phyloP scores from a whole-genome alignment of 148 eudicot genomes.

The Dianthus caryophyllus region DNA sequence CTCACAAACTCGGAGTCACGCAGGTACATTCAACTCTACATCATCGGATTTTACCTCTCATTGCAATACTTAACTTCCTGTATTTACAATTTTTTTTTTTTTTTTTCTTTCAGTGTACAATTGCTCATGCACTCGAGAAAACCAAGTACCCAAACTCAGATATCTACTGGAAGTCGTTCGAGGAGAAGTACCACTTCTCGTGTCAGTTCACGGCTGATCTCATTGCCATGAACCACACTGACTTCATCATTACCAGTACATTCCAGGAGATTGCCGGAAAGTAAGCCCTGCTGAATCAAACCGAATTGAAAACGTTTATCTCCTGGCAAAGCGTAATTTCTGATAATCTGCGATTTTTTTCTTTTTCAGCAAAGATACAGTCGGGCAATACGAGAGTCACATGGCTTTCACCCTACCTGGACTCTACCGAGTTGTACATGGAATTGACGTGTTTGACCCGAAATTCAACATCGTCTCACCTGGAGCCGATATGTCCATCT shows the following conservation, averaged over 20 bases:
- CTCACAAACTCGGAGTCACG: conserved; percentile 87
- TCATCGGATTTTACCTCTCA: not conserved
- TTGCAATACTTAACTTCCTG: not conserved
- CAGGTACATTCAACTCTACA: conserved; percentile 35
- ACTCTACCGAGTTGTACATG: conserved; percentile 92
- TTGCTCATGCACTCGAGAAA: conserved; percentile 95
- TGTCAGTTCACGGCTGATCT: conserved; percentile 95
- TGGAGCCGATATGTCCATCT: conserved; percentile 81
- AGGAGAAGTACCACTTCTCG: conserved; percentile 93
- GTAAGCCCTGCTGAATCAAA: conserved; percentile 30
- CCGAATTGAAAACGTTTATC: not conserved
- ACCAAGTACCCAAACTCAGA: conserved; percentile 96
- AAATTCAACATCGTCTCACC: conserved; percentile 97
- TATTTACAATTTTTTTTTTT: not conserved
- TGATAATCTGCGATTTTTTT: conserved; percentile 5
- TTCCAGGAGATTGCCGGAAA: conserved; percentile 99
- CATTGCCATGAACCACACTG: conserved; percentile 89
- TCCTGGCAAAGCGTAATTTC: not conserved
- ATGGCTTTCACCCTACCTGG: conserved; percentile 89
- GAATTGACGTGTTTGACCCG: conserved; percentile 91
- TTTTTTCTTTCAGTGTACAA: conserved; percentile 54
- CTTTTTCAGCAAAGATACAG: conserved; percentile 74
- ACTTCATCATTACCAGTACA: conserved; percentile 95
- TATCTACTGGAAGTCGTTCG: conserved; percentile 78
- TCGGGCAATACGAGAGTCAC: conserved; percentile 93